Percentiles rank a stretch among this genome's conserved stretches.
phyloP scores from a whole-genome alignment of 2,329 filamentous ascomycete species.

The Colletotrichum agaves region DNA sequence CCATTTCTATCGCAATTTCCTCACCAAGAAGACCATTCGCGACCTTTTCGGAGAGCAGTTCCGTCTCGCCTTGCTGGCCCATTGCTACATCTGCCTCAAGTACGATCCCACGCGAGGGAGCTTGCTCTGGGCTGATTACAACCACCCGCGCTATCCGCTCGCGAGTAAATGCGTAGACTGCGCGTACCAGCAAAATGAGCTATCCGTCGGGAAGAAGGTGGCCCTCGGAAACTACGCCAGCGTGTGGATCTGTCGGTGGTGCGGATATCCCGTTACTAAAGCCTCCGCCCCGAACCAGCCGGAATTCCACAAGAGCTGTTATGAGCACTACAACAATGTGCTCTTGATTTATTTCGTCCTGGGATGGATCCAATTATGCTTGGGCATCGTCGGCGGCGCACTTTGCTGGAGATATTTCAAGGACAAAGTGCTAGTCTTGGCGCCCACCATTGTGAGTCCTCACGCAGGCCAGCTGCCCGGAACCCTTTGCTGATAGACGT shows the following conservation, averaged over 20 bases:
- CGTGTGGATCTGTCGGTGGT: constrained; percentile 57
- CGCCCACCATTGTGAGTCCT: constrained; percentile 48
- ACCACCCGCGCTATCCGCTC: constrained; percentile 49
- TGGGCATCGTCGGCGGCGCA: constrained; percentile 49
- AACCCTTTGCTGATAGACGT: constrained; percentile 12
- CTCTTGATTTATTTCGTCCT: constrained; percentile 51
- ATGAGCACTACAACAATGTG: constrained; percentile 49
- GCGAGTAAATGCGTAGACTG: constrained; percentile 54
- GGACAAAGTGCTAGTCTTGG: constrained; percentile 45
- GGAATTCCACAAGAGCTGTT: constrained; percentile 55
- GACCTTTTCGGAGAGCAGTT: constrained; percentile 48
- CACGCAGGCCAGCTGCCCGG: not conserved
- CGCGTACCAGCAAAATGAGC: constrained; percentile 47
- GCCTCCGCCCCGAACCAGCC: constrained; percentile 46
- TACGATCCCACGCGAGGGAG: constrained; percentile 45
- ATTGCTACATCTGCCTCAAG: constrained; percentile 54
- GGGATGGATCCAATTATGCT: constrained; percentile 51
- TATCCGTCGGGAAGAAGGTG: constrained; percentile 51
- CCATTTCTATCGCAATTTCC: constrained; percentile 48
- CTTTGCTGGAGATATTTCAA: constrained; percentile 53
- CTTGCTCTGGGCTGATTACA: constrained; percentile 47
- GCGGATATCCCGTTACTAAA: constrained; percentile 51
- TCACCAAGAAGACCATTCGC: constrained; percentile 49
- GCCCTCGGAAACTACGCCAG: constrained; percentile 47
- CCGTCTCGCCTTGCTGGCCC: constrained; percentile 48